These are phyloP conservation scores for Trichoderma semiorbis DNA, from an alignment of 2,329 filamentous ascomycete species.

Conservation along the genomic window DNA sequence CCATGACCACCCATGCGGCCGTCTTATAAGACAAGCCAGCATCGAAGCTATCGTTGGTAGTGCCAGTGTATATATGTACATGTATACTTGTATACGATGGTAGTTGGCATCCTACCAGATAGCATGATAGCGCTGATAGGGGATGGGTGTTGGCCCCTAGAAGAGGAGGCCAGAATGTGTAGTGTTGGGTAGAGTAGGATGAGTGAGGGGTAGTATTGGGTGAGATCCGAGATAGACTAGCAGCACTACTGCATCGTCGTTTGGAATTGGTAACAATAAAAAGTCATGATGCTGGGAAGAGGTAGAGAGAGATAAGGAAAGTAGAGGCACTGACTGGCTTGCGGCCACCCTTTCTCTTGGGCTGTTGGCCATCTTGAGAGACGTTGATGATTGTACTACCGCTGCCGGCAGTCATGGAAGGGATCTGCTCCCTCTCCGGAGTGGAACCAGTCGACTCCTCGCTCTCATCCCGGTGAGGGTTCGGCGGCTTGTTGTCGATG, in stretches of 20 bases:
- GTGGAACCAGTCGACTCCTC: slow-evolving; percentile 61
- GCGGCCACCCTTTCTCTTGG: slow-evolving; percentile 94
- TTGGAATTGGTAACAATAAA: background rate
- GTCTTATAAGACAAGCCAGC: background rate
- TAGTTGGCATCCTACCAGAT: background rate
- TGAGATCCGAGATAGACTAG: background rate
- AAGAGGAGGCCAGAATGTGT: background rate
- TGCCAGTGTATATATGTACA: background rate
- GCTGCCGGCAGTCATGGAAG: slow-evolving; percentile 31
- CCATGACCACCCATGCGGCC: background rate
- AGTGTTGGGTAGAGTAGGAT: background rate
- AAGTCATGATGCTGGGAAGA: background rate
- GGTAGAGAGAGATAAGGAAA: background rate
- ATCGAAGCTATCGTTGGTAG: background rate
- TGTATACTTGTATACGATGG: background rate
- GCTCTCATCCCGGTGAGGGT: slow-evolving; percentile 52
- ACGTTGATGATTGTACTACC: slow-evolving; percentile 28
- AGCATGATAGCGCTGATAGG: background rate
- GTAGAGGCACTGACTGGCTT: slow-evolving; percentile 74
- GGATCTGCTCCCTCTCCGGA: slow-evolving; percentile 51
- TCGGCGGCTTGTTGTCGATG: slow-evolving; percentile 45
- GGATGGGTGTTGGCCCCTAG: background rate
- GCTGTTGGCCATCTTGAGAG: slow-evolving; percentile 57
- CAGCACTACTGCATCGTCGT: background rate
- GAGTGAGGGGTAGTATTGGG: background rate